phyloP scores from a whole-genome alignment of 2,329 filamentous ascomycete species.

The Microdochium bolleyi region DNA sequence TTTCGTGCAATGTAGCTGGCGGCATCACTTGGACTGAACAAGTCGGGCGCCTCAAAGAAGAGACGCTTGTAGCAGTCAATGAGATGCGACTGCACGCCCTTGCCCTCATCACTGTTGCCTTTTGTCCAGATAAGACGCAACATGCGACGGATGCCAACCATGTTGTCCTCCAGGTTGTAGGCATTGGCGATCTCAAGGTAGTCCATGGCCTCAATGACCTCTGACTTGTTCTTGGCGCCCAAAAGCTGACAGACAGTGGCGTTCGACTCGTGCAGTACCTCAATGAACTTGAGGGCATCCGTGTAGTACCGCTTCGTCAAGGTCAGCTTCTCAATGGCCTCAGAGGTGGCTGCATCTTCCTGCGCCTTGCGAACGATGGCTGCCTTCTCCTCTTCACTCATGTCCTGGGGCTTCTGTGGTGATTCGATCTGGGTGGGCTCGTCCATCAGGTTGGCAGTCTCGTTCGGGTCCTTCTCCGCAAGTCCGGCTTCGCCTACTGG shows the following conservation, averaged over 20 bases:
- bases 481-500: constrained; percentile 67
- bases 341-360: constrained; percentile 81
- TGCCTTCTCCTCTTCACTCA: constrained; percentile 73
- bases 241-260: constrained; percentile 77
- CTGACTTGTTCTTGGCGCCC: constrained; percentile 93
- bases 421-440: constrained; percentile 79
- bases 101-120: constrained; percentile 97
- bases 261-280: constrained; percentile 79
- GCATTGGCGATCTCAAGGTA: constrained; percentile 94
- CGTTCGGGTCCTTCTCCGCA: constrained; percentile 57
- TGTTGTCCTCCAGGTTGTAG: constrained; percentile 91
- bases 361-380: constrained; percentile 71
- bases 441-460: constrained; percentile 71
- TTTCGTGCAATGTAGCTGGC: constrained; percentile 95
- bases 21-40: constrained; percentile 79
- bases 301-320: constrained; percentile 84
- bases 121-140: constrained; percentile 98
- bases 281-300: constrained; percentile 91
- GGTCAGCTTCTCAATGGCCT: constrained; percentile 80
- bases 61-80: constrained; percentile 95
- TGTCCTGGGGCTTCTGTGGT: constrained; percentile 52
- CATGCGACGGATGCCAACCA: constrained; percentile 90
- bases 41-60: constrained; percentile 91
- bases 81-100: constrained; percentile 91
- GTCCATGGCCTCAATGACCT: constrained; percentile 98